Conservation (phyloP, 768 basidiomycete species). For the Amanita inopinata region DNA sequence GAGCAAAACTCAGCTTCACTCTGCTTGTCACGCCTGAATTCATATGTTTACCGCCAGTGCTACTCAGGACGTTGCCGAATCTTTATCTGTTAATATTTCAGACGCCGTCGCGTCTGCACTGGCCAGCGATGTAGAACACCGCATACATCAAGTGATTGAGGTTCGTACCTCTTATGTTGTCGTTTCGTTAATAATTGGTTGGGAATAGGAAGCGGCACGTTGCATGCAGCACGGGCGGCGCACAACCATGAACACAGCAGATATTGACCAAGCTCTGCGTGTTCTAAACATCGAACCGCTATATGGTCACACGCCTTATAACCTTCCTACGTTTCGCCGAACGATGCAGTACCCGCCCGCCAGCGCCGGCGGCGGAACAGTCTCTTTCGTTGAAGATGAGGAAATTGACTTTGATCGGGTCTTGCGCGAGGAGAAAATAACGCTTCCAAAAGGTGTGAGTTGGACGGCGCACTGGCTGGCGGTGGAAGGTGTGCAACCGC, state of each 20-base stretch:
- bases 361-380: conserved; percentile 47
- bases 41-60: conserved; percentile 7
- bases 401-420: conserved; percentile 95
- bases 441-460: conserved; percentile 67
- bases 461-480: conserved; percentile 98
- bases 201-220: conserved; percentile 77
- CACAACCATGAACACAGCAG: conserved; percentile 80
- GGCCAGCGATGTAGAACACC: conserved; percentile 94
- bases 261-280: conserved; percentile 90
- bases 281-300: conserved; percentile 95
- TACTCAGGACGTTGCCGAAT: conserved; percentile 82
- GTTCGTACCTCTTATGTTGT: conserved; percentile 27
- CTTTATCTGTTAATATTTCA: conserved; percentile 69
- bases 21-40: conserved; percentile 7
- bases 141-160: conserved; percentile 92
- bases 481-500: conserved; percentile 94
- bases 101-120: conserved; percentile 76
- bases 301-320: conserved; percentile 71
- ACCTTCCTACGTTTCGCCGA: conserved; percentile 52
- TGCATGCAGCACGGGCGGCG: conserved; percentile 94
- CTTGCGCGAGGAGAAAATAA: conserved; percentile 77
- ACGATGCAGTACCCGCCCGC: conserved; percentile 42
- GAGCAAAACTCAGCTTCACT: conserved; percentile 2
- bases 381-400: conserved; percentile 94
- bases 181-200: conserved; percentile 1